Conservation (phyloP, 2,329 filamentous ascomycete species). For the Sclerotinia minor region DNA sequence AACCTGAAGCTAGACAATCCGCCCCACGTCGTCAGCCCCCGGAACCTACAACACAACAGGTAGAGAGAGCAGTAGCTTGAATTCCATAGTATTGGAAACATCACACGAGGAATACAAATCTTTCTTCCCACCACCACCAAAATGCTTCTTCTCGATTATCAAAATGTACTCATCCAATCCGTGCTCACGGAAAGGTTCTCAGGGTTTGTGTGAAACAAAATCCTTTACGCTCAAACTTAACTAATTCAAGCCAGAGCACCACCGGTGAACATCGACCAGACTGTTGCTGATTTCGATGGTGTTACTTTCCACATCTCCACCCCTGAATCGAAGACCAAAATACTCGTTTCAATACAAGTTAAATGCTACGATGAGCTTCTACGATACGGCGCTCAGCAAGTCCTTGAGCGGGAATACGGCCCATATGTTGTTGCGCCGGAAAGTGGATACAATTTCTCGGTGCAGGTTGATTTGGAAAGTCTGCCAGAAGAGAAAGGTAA, state of each 20-base stretch:
- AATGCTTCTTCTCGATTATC: slow-evolving; percentile 96
- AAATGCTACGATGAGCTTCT: slow-evolving; percentile 93
- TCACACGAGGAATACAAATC: background rate
- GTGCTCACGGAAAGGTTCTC: slow-evolving; percentile 89
- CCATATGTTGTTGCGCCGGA: slow-evolving; percentile 86
- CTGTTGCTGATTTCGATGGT: slow-evolving; percentile 98
- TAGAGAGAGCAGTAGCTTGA: slow-evolving; percentile 23
- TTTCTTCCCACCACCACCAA: slow-evolving; percentile 42
- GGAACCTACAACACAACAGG: slow-evolving; percentile 20
- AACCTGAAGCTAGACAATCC: background rate
- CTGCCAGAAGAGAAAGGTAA: slow-evolving; percentile 77
- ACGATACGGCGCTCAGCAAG: slow-evolving; percentile 86
- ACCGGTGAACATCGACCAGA: slow-evolving; percentile 90
- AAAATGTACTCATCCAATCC: slow-evolving; percentile 96
- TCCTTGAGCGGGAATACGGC: slow-evolving; percentile 93
- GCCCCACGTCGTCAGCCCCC: slow-evolving; percentile 27
- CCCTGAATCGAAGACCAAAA: slow-evolving; percentile 88
- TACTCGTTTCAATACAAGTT: slow-evolving; percentile 90
- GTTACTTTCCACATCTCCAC: slow-evolving; percentile 99
- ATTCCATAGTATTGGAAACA: slow-evolving; percentile 5
- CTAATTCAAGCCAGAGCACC: slow-evolving; percentile 62
- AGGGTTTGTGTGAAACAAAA: slow-evolving; percentile 34
- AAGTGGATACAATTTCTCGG: slow-evolving; percentile 92
- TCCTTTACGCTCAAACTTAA: slow-evolving; percentile 29
- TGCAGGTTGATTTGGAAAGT: slow-evolving; percentile 83